These are phyloP conservation scores for Coemansia sp. DNA, from an alignment of 192 early-diverging fungal species.

Conservation along the genomic window DNA sequence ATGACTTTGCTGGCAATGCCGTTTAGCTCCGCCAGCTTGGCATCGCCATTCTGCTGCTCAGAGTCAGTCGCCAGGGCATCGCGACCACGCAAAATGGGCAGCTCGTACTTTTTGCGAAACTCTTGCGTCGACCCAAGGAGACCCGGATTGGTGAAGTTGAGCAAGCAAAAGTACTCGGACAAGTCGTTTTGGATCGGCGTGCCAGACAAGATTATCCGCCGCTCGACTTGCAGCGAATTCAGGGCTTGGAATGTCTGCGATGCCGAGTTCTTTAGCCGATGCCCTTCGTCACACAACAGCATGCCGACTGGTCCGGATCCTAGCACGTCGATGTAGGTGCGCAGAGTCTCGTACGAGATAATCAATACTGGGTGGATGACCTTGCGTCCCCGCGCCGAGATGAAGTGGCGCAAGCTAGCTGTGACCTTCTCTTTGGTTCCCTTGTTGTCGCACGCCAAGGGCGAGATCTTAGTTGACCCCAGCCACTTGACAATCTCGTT, in stretches of 20 bases:
- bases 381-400: constrained; percentile 78
- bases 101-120: constrained; percentile 91
- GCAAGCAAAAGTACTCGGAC: constrained; percentile 89
- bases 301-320: constrained; percentile 83
- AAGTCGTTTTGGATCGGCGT: constrained; percentile 94
- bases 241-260: constrained; percentile 82
- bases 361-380: constrained; percentile 92
- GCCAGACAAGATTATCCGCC: constrained; percentile 93
- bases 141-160: constrained; percentile 95
- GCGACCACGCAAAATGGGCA: constrained; percentile 91
- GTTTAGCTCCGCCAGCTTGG: constrained; percentile 82
- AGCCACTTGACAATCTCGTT: constrained; percentile 98
- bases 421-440: constrained; percentile 84
- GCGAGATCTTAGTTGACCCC: constrained; percentile 76
- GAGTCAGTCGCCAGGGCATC: constrained; percentile 85
- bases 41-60: constrained; percentile 77
- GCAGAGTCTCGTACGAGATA: constrained; percentile 96
- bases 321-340: constrained; percentile 77
- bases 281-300: constrained; percentile 96
- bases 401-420: constrained; percentile 77
- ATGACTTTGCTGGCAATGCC: constrained; percentile 92
- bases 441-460: constrained; percentile 88
- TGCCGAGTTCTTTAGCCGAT: constrained; percentile 88
- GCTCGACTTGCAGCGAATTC: constrained; percentile 83
- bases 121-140: constrained; percentile 84